Evolutionary conservation across 176 grass and related monocot species (phyloP).

Genomic region (Bonia amplexicaulis): DNA sequence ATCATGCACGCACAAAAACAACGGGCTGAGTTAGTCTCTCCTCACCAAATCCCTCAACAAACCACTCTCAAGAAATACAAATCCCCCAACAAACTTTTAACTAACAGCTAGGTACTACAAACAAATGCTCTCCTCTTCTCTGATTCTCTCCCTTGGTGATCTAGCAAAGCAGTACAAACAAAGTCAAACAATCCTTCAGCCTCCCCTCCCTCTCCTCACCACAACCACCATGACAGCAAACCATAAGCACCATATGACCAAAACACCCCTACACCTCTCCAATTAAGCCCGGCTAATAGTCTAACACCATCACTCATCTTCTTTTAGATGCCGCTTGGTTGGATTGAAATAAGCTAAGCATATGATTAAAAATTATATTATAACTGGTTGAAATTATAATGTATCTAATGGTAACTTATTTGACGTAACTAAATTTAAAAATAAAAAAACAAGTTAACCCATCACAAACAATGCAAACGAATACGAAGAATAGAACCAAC

Average conservation of each 20-base stretch:
- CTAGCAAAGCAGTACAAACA: conserved; percentile 33
- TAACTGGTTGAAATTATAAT: too few relatives aligned
- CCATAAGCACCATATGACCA: conserved; percentile 34
- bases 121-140: conserved; percentile 8
- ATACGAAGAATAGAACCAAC: too few relatives aligned
- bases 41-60: conserved; percentile 42
- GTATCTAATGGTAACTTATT: too few relatives aligned
- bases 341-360: too few relatives aligned
- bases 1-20: conserved; percentile 27
- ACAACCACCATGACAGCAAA: conserved; percentile 79
- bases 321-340: too few relatives aligned
- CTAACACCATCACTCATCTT: background rate
- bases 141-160: background rate
- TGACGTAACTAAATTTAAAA: too few relatives aligned
- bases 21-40: background rate
- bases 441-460: too few relatives aligned
- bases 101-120: conserved; percentile 32
- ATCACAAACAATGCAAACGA: too few relatives aligned
- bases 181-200: conserved; percentile 63
- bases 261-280: conserved; percentile 37
- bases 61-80: conserved; percentile 12
- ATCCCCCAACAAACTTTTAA: conserved; percentile 40
- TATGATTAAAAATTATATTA: too few relatives aligned
- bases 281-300: background rate
- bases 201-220: conserved; percentile 26